These are phyloP conservation scores for Jaminaea rosea DNA, from an alignment of 1,284 basidiomycete species.

Conservation along the genomic window DNA sequence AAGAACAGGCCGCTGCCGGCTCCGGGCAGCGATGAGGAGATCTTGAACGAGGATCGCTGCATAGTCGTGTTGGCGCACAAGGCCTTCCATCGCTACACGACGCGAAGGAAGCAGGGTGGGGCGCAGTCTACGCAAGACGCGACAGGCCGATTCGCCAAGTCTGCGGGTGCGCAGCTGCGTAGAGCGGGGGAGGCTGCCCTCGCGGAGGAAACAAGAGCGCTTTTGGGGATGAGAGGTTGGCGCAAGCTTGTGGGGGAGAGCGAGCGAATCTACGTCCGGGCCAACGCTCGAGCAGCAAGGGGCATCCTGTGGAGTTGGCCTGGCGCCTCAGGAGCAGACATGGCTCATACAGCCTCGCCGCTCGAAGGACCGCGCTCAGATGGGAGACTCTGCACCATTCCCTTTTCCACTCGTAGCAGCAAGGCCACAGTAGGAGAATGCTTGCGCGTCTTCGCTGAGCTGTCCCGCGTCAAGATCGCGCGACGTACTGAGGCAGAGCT, in stretches of 20 bases:
- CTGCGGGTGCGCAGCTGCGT: constrained; percentile 86
- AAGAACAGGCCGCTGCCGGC: constrained; percentile 1
- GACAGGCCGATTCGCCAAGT: constrained; percentile 76
- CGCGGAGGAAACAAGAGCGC: constrained; percentile 60
- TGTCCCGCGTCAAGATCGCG: constrained; percentile 74
- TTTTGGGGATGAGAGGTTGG: constrained; percentile 30
- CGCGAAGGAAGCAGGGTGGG: constrained; percentile 93
- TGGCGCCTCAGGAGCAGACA: constrained; percentile 15
- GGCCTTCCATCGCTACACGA: constrained; percentile 98
- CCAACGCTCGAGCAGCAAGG: constrained; percentile 30
- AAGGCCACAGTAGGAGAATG: constrained; percentile 80
- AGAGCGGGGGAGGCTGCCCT: constrained; percentile 90
- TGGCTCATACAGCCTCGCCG: constrained; percentile 29
- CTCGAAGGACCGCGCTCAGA: constrained; percentile 36
- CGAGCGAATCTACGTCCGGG: constrained; percentile 41
- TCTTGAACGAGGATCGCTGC: constrained; percentile 17
- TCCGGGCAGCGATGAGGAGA: background rate
- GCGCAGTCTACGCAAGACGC: constrained; percentile 88
- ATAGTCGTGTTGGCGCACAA: constrained; percentile 77
- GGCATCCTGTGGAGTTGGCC: constrained; percentile 44
- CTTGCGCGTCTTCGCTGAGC: constrained; percentile 73
- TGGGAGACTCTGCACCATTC: constrained; percentile 45
- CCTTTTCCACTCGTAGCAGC: constrained; percentile 31
- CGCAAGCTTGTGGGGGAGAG: constrained; percentile 29
- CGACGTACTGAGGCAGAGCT: constrained; percentile 78